Evolutionary conservation across 192 early-diverging fungal genomes (phyloP).

Genomic region (Mortierella alpina): DNA sequence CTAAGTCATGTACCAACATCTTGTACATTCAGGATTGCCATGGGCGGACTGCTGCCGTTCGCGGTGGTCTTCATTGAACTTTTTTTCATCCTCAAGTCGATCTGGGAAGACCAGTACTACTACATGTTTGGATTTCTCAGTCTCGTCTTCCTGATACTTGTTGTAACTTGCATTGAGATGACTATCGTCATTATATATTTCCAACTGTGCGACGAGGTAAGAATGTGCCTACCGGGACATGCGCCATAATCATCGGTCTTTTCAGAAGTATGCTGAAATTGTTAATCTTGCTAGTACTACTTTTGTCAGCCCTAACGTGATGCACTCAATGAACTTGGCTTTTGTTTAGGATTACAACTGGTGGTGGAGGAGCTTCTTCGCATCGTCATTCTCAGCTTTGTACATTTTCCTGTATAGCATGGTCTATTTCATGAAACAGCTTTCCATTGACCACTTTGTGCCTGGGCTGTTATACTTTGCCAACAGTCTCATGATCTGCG

Average conservation of each 20-base stretch:
- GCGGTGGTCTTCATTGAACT: constrained; percentile 79
- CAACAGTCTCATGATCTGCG: constrained; percentile 72
- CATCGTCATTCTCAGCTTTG: constrained; percentile 75
- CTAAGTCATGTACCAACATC: background rate
- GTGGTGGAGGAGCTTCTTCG: constrained; percentile 94
- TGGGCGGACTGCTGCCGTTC: constrained; percentile 68
- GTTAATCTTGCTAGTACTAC: constrained; percentile 50
- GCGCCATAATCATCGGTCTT: background rate
- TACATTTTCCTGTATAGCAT: constrained; percentile 88
- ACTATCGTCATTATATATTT: constrained; percentile 78
- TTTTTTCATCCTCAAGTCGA: constrained; percentile 75
- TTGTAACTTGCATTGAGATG: constrained; percentile 67
- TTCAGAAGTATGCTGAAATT: background rate
- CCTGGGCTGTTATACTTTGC: constrained; percentile 84
- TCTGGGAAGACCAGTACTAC: constrained; percentile 76
- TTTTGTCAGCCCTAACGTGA: background rate
- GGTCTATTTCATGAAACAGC: constrained; percentile 74
- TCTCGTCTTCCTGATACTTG: constrained; percentile 67
- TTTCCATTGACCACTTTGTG: constrained; percentile 71
- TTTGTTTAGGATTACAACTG: constrained; percentile 77
- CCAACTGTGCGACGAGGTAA: constrained; percentile 67
- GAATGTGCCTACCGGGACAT: background rate
- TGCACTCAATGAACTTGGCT: constrained; percentile 46
- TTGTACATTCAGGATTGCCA: constrained; percentile 30
- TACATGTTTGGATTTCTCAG: constrained; percentile 72